Conservation (phyloP, 768 basidiomycete genomes). For the Mycena kentingensis region DNA sequence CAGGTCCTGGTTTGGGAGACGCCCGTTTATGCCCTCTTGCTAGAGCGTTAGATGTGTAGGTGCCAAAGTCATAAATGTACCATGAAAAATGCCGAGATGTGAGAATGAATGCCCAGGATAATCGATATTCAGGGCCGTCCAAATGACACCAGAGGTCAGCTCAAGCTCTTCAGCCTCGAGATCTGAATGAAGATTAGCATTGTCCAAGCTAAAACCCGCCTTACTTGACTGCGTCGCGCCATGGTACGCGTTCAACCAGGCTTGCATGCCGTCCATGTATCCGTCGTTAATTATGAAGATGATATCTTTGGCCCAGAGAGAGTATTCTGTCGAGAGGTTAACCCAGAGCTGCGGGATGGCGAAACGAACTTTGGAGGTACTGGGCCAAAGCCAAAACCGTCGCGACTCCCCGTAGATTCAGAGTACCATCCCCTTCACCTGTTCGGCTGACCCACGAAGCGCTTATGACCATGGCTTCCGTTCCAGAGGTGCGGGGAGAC, state of each 20-base stretch:
- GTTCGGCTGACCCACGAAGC: slow-evolving; percentile 84
- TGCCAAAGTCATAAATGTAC: slow-evolving; percentile 43
- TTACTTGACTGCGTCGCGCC: slow-evolving; percentile 65
- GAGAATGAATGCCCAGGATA: slow-evolving; percentile 97
- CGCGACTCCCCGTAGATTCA: slow-evolving; percentile 86
- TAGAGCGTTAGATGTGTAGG: slow-evolving; percentile 31
- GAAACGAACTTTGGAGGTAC: slow-evolving; percentile 80
- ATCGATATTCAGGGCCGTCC: slow-evolving; percentile 93
- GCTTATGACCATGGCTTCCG: slow-evolving; percentile 88
- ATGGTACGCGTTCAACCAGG: slow-evolving; percentile 88
- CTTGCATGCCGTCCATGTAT: slow-evolving; percentile 89
- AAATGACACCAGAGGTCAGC: slow-evolving; percentile 83
- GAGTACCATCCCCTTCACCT: slow-evolving; percentile 54
- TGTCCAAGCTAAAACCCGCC: slow-evolving; percentile 5
- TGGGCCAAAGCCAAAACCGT: slow-evolving; percentile 82
- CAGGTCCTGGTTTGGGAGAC: slow-evolving; percentile 94
- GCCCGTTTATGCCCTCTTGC: slow-evolving; percentile 96
- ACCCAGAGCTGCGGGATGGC: slow-evolving; percentile 1
- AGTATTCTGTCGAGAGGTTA: slow-evolving; percentile 55
- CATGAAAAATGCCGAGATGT: slow-evolving; percentile 92
- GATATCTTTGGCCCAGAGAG: slow-evolving; percentile 94
- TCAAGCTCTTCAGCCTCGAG: slow-evolving; percentile 63
- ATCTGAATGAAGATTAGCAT: slow-evolving; percentile 44
- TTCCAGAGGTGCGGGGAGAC: slow-evolving; percentile 89
- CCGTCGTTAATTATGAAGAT: slow-evolving; percentile 88